A percentile compares a stretch with the other conserved stretches of the same genome.
Evolutionary conservation across 177 flowering plant genomes (phyloP).

Genomic region (Telopea speciosissima): DNA sequence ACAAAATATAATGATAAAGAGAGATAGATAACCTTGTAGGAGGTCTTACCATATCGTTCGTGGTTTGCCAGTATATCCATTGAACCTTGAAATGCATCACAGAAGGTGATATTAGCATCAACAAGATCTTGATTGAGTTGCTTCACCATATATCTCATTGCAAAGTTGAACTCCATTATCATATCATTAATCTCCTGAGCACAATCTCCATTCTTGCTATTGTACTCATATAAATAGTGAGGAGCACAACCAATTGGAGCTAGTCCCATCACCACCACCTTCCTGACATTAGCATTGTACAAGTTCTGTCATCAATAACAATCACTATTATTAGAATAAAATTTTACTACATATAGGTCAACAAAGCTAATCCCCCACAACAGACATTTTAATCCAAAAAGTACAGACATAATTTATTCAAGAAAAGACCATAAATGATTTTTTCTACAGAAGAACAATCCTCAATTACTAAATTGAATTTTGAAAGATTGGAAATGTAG

Average conservation of each 20-base stretch:
- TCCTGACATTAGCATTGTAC: slow-evolving; percentile 55
- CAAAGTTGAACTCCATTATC: slow-evolving; percentile 71
- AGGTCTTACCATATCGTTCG: slow-evolving; percentile 50
- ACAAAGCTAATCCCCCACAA: background rate
- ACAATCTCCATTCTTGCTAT: slow-evolving; percentile 60
- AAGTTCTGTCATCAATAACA: slow-evolving; percentile 46
- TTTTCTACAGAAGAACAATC: background rate
- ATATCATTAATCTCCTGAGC: slow-evolving; percentile 61
- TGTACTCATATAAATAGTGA: slow-evolving; percentile 61
- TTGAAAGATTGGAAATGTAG: background rate
- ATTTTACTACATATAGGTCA: background rate
- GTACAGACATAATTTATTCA: no score
- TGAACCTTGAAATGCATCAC: slow-evolving; percentile 69
- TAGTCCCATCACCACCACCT: slow-evolving; percentile 69
- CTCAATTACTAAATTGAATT: background rate
- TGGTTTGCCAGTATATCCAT: slow-evolving; percentile 69
- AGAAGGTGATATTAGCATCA: slow-evolving; percentile 56
- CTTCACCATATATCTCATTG: slow-evolving; percentile 63
- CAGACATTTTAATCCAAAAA: no score
- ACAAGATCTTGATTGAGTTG: slow-evolving; percentile 49
- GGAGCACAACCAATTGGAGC: slow-evolving; percentile 94
- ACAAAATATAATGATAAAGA: background rate
- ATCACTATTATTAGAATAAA: background rate
- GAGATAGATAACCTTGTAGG: background rate
- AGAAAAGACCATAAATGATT: no score